Conservation (phyloP, 306 rosid species). For the Dryas alaskensis region DNA sequence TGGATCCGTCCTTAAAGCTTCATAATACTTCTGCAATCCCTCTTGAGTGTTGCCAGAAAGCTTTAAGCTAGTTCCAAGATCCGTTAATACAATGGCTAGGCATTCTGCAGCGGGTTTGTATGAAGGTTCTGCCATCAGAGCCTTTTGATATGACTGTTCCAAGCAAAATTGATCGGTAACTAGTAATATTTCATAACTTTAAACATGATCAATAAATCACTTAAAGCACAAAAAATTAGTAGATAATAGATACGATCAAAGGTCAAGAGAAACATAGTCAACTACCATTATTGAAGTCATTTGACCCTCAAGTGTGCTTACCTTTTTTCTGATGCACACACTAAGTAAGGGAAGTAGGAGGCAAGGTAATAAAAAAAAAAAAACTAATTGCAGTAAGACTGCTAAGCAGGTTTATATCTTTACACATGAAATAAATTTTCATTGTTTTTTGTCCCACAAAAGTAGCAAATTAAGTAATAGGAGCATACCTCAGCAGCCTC, state of each 20-base stretch:
- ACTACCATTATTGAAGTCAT: not conserved
- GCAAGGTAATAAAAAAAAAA: not conserved
- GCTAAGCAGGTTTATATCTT: not conserved
- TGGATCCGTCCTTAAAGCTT: conserved; percentile 88
- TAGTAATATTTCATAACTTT: conserved; percentile 10
- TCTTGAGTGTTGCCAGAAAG: conserved; percentile 94
- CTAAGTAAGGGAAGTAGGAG: not conserved
- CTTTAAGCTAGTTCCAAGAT: conserved; percentile 97
- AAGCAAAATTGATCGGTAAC: conserved; percentile 29
- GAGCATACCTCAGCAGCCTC: conserved; percentile 94
- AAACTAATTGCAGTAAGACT: not conserved
- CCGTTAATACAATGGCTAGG: conserved; percentile 94
- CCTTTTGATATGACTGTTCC: conserved; percentile 93
- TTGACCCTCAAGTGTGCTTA: not conserved
- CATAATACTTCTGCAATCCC: conserved; percentile 95
- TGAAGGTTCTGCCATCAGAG: conserved; percentile 70
- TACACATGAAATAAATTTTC: not conserved
- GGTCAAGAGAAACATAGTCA: not conserved
- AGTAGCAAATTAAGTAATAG: conserved; percentile 11
- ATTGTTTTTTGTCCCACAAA: not conserved
- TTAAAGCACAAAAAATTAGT: conserved; percentile 2
- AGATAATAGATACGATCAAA: not conserved
- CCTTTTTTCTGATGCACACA: not conserved
- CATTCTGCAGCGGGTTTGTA: conserved; percentile 93
- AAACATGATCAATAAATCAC: conserved; percentile 19